Evolutionary conservation across 495 filamentous ascomycete genomes (phyloP), one percentile per base, ranked within the genome.

Genomic region (Aspergillus leporis): DNA sequence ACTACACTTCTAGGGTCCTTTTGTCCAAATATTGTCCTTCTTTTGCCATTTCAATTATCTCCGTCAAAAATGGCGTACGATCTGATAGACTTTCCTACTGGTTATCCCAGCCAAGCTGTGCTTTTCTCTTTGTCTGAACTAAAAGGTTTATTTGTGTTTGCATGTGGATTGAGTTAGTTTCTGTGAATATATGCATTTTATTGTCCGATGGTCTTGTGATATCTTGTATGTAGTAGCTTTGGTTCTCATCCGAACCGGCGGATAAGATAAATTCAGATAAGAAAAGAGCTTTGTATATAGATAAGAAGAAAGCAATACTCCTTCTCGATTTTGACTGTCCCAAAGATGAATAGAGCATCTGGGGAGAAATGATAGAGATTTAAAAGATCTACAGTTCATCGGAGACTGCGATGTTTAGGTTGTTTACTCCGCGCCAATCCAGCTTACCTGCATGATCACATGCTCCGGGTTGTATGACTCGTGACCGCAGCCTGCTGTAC

Each of bases 191-290:
- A 47, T 47, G 18, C 21, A 1, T 5, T 47, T 47, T 38, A 51
- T 40, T 22, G n/a, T 49, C 31, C 22, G 22, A 51, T 25, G 23
- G 4, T 25, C 28, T 16, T 12, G 12, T 53, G 53, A 50, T 43
- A 32, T 50, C 41, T 46, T 62, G 61, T 66, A 69, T 56, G 49
- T 22, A 47, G 43, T 21, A 36, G 32, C 14, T n/a, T 47, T 23
- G 19, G 43, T 21, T 22, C 23, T 47, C 8, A 19, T n/a, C 41
- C 5, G 4, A 19, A 45, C 9, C 3, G 14, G 6, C 5, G 2
- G 41, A 45, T 45, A 45, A 45, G 41, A n/a, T 45, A 36, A n/a
- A 28, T 14, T 36, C 19, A 19, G 41, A 45, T 45, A 45, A 45
- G 41, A 19, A 7, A 36, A 36, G 34, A 28, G 25, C 25, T 28